phyloP scores from a whole-genome alignment of 306 rosid genomes.

The Glycine latifolia region DNA sequence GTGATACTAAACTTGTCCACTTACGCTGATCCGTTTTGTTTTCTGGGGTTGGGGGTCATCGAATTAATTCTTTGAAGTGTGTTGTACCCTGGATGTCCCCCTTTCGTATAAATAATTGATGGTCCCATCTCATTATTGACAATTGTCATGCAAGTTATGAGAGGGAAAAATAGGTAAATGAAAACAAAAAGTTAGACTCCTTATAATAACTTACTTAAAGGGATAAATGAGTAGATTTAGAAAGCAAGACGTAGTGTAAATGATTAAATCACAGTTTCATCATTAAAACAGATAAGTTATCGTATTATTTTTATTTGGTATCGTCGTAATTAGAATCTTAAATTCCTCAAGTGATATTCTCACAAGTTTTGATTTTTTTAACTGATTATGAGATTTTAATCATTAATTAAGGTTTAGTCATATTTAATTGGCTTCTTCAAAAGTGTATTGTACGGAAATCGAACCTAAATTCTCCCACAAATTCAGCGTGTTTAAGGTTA shows the following conservation, averaged over 20 bases:
- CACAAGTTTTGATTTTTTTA: too few relatives aligned
- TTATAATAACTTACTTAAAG: background rate
- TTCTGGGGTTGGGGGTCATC: slow-evolving; percentile 31
- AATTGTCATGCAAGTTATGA: slow-evolving; percentile 38
- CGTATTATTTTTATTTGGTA: background rate
- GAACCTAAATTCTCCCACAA: too few relatives aligned
- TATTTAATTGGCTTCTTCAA: too few relatives aligned
- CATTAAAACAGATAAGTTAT: background rate
- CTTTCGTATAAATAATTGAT: slow-evolving; percentile 39
- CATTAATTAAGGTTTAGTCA: too few relatives aligned
- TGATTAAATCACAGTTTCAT: too few relatives aligned
- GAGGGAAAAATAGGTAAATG: background rate
- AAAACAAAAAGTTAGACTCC: slow-evolving; percentile 24
- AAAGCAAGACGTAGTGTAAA: background rate
- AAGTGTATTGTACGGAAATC: too few relatives aligned
- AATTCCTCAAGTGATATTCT: too few relatives aligned
- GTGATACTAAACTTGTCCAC: slow-evolving; percentile 51
- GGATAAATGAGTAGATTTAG: too few relatives aligned
- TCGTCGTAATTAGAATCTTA: too few relatives aligned
- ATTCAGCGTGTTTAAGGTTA: too few relatives aligned
- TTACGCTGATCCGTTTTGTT: slow-evolving; percentile 28
- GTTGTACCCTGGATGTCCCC: slow-evolving; percentile 47
- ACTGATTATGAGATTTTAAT: too few relatives aligned
- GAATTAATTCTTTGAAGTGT: slow-evolving; percentile 36
- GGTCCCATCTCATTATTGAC: slow-evolving; percentile 44